Evolutionary conservation across 768 basidiomycete species (phyloP).

Genomic region (Leccinum broughii): DNA sequence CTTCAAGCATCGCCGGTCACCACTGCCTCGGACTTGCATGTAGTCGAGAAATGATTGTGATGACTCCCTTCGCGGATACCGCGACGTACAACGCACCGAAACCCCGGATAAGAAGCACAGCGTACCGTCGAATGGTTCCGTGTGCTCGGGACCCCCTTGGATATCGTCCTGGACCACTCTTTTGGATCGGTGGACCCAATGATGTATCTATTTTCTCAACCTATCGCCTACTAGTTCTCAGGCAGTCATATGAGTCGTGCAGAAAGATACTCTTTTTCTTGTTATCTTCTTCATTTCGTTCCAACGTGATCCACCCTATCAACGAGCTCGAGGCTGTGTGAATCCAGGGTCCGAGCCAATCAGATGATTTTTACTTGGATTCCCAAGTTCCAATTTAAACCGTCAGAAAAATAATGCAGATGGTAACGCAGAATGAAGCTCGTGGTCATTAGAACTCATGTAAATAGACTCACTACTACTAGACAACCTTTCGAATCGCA

Average conservation of each 20-base stretch:
- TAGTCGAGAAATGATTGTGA: neutral
- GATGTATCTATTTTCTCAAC: conserved; percentile 1
- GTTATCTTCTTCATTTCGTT: no score
- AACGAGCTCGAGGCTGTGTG: no score
- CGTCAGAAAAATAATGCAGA: no score
- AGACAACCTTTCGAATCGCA: no score
- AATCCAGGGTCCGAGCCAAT: no score
- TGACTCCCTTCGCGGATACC: neutral
- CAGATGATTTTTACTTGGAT: no score
- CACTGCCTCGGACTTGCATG: neutral
- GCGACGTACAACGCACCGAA: neutral
- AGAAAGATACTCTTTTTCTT: neutral
- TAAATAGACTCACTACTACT: no score
- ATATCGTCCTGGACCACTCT: neutral
- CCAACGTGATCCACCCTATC: no score
- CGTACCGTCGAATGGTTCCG: neutral
- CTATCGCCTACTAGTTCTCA: neutral
- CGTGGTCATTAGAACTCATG: no score
- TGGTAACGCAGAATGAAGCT: no score
- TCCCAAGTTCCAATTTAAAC: no score
- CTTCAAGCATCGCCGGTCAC: neutral
- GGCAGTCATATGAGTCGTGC: neutral
- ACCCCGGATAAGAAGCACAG: neutral
- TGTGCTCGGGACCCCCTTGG: neutral
- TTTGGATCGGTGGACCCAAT: neutral